phyloP scores from a whole-genome alignment of 2,329 filamentous ascomycete genomes.

The Calcarisporium arbuscula region DNA sequence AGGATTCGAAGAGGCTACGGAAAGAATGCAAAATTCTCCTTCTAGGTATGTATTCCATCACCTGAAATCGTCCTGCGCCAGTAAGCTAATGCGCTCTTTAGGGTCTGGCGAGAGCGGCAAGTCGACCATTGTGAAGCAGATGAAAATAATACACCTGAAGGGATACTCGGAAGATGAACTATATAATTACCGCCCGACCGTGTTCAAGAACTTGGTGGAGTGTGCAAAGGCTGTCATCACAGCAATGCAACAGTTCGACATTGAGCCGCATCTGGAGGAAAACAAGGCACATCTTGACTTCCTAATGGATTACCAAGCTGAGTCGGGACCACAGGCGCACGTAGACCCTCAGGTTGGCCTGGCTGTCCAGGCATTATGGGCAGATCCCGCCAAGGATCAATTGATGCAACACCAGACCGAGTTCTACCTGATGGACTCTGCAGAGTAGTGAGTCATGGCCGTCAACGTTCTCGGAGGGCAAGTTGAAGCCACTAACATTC shows the following conservation, averaged over 20 bases:
- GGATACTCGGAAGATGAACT: slow-evolving; percentile 94
- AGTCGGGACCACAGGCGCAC: slow-evolving; percentile 80
- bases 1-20: slow-evolving; percentile 86
- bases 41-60: slow-evolving; percentile 58
- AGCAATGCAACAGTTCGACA: slow-evolving; percentile 87
- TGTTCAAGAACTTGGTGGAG: slow-evolving; percentile 97
- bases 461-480: not conserved
- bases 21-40: slow-evolving; percentile 98
- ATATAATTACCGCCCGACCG: slow-evolving; percentile 87
- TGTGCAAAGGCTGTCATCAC: slow-evolving; percentile 90
- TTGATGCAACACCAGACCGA: slow-evolving; percentile 93
- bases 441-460: slow-evolving; percentile 76
- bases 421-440: slow-evolving; percentile 99
- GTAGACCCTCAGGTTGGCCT: slow-evolving; percentile 76
- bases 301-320: slow-evolving; percentile 79
- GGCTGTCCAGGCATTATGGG: slow-evolving; percentile 84
- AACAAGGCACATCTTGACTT: slow-evolving; percentile 73
- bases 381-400: slow-evolving; percentile 73
- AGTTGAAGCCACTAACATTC: not conserved
- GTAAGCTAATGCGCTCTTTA: slow-evolving; percentile 31
- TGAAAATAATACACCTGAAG: slow-evolving; percentile 99
- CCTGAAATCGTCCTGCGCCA: not conserved
- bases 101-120: slow-evolving; percentile 98
- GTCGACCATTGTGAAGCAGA: slow-evolving; percentile 99
- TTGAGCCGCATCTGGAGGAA: slow-evolving; percentile 66